Percentiles rank a stretch among this genome's conserved stretches.
phyloP scores from a whole-genome alignment of 2,329 filamentous ascomycete species.

The Phyllosticta citriasiana region DNA sequence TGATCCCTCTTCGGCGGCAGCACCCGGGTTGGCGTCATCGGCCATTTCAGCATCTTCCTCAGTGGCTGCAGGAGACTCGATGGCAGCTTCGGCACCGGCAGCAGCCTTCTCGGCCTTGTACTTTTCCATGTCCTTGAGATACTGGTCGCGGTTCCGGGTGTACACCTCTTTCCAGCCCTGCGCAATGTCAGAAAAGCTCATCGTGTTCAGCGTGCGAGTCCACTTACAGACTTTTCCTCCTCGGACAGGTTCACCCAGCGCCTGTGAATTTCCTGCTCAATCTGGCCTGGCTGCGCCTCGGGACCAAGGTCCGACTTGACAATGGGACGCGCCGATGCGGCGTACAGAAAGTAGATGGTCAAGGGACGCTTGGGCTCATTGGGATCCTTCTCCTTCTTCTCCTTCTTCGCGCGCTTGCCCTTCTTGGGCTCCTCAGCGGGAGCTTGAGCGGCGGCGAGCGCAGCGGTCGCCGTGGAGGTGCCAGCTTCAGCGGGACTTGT shows the following conservation, averaged over 20 bases:
- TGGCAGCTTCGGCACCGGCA: background rate
- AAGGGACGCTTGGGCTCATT: slow-evolving; percentile 90
- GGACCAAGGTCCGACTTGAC: slow-evolving; percentile 57
- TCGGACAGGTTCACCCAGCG: slow-evolving; percentile 73
- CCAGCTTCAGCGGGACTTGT: slow-evolving; percentile 21
- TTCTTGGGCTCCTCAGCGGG: slow-evolving; percentile 15
- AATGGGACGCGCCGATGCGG: slow-evolving; percentile 74
- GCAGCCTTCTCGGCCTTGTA: slow-evolving; percentile 2
- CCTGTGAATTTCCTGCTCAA: slow-evolving; percentile 71
- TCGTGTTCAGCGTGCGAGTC: background rate
- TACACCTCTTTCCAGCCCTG: slow-evolving; percentile 8
- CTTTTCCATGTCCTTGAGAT: slow-evolving; percentile 2
- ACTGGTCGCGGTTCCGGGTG: slow-evolving; percentile 1
- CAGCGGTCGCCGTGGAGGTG: slow-evolving; percentile 16
- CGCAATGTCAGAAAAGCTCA: background rate
- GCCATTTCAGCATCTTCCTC: slow-evolving; percentile 6
- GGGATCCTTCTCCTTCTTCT: slow-evolving; percentile 66
- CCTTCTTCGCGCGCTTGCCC: slow-evolving; percentile 65
- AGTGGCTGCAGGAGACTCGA: background rate
- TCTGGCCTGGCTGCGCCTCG: slow-evolving; percentile 48
- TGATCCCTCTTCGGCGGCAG: background rate
- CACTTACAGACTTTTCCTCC: slow-evolving; percentile 56
- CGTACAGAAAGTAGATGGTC: slow-evolving; percentile 92
- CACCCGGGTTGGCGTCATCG: slow-evolving; percentile 1
- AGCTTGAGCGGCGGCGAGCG: slow-evolving; percentile 12